phyloP scores from a whole-genome alignment of 2,329 filamentous ascomycete genomes.

The Botrytis paeoniae region DNA sequence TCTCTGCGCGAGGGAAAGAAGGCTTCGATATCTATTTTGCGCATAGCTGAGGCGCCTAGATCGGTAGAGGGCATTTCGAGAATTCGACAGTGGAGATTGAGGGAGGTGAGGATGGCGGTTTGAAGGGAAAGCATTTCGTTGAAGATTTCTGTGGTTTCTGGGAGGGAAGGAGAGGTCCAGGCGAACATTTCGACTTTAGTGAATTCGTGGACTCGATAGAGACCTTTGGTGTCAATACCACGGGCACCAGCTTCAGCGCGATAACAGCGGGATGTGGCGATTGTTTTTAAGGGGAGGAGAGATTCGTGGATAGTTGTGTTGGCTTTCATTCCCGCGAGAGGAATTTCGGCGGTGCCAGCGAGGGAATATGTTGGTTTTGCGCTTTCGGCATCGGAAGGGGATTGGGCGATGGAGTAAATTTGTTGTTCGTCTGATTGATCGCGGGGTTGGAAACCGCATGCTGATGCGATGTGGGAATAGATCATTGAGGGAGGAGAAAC shows the following conservation, averaged over 20 bases:
- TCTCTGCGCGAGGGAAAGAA: conserved; percentile 79
- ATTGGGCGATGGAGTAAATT: conserved; percentile 75
- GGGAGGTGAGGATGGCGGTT: conserved; percentile 71
- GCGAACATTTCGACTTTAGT: conserved; percentile 98
- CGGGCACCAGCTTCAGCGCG: conserved; percentile 90
- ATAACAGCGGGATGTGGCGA: conserved; percentile 89
- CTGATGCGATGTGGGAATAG: conserved; percentile 84
- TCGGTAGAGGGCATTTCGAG: conserved; percentile 90
- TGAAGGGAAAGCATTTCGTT: conserved; percentile 86
- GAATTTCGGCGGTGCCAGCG: conserved; percentile 90
- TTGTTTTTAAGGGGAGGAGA: conserved; percentile 72
- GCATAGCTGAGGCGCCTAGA: conserved; percentile 79
- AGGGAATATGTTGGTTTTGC: conserved; percentile 70
- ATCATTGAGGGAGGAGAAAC: conserved; percentile 87
- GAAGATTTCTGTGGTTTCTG: conserved; percentile 57
- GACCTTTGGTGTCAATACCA: conserved; percentile 85
- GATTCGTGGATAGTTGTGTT: conserved; percentile 62
- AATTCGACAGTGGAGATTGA: conserved; percentile 81
- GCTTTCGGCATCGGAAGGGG: conserved; percentile 54
- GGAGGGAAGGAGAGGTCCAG: conserved; percentile 67
- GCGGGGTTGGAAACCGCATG: conserved; percentile 91
- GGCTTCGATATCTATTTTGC: conserved; percentile 92
- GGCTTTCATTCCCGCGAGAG: conserved; percentile 86
- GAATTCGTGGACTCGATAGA: conserved; percentile 98
- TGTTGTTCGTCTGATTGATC: conserved; percentile 91